Conservation (phyloP, 1,284 basidiomycete species). For the Athelia psychrophila region DNA sequence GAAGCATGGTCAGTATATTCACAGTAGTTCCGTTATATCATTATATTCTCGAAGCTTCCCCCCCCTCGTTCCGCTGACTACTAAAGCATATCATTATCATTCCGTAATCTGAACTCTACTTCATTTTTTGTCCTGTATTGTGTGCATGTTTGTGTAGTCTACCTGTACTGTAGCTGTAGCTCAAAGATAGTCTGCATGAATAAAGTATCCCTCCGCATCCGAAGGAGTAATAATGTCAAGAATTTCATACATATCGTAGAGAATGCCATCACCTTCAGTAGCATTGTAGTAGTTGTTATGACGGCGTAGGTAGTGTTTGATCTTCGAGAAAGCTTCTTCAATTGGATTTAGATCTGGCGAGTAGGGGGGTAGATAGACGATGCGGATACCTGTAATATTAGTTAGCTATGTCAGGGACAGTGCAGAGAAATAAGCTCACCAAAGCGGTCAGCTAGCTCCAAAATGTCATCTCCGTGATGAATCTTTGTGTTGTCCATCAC, state of each 20-base stretch:
- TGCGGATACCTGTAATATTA: slow-evolving; percentile 13
- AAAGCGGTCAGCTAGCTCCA: slow-evolving; percentile 18
- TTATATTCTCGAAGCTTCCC: not conserved
- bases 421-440: slow-evolving; percentile 6
- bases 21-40: not conserved
- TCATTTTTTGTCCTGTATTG: not conserved
- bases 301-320: slow-evolving; percentile 17
- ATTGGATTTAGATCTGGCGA: slow-evolving; percentile 30
- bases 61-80: no score
- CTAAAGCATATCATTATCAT: not conserved
- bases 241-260: slow-evolving; percentile 18
- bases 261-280: slow-evolving; percentile 8
- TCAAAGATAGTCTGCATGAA: slow-evolving; percentile 21
- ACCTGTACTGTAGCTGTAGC: not conserved
- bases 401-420: slow-evolving; percentile 1
- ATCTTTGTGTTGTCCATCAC: slow-evolving; percentile 28
- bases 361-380: slow-evolving; percentile 30
- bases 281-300: slow-evolving; percentile 1
- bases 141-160: no score
- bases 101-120: not conserved
- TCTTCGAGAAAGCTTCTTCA: slow-evolving; percentile 9
- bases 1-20: slow-evolving; percentile 6
- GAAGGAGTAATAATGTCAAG: slow-evolving; percentile 15
- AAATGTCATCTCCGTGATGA: slow-evolving; percentile 24
- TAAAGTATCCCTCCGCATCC: slow-evolving; percentile 21